These are phyloP conservation scores for Pythium diclinum DNA, from an alignment of 352 stramenopile species.

Conservation along the genomic window DNA sequence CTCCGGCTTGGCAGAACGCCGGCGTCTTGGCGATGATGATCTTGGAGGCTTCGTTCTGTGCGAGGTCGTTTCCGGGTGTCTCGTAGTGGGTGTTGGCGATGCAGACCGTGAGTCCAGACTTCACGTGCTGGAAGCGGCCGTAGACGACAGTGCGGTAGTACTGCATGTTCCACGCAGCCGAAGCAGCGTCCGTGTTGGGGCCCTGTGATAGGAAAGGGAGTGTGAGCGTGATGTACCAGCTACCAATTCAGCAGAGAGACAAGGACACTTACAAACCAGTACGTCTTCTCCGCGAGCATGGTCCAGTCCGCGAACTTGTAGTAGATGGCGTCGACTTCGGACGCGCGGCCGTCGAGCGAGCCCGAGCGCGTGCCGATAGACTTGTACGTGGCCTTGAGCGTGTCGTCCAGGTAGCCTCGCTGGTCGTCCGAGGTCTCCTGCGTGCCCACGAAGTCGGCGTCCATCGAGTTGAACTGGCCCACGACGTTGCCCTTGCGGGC, in stretches of 20 bases:
- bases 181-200: conserved; percentile 44
- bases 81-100: conserved; percentile 85
- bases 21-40: conserved; percentile 60
- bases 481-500: conserved; percentile 64
- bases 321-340: conserved; percentile 63
- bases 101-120: conserved; percentile 58
- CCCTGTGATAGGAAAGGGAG: conserved; percentile 22
- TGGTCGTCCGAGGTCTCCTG: conserved; percentile 81
- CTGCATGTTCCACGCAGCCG: conserved; percentile 55
- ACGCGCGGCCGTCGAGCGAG: conserved; percentile 55
- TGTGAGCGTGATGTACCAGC: too few species aligned
- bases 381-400: conserved; percentile 53
- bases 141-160: conserved; percentile 74
- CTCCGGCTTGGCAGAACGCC: conserved; percentile 42
- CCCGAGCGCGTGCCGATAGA: conserved; percentile 56
- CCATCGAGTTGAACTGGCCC: conserved; percentile 46
- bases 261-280: conserved; percentile 47
- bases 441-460: conserved; percentile 72
- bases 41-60: conserved; percentile 59
- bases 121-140: conserved; percentile 69
- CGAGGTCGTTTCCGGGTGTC: conserved; percentile 69
- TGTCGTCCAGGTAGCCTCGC: conserved; percentile 51
- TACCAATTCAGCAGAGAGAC: too few species aligned
- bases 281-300: conserved; percentile 54
- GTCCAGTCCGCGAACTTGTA: conserved; percentile 61